These are phyloP conservation scores for Candida adriatica DNA, from an alignment of 805 yeast genomes.

Conservation along the genomic window DNA sequence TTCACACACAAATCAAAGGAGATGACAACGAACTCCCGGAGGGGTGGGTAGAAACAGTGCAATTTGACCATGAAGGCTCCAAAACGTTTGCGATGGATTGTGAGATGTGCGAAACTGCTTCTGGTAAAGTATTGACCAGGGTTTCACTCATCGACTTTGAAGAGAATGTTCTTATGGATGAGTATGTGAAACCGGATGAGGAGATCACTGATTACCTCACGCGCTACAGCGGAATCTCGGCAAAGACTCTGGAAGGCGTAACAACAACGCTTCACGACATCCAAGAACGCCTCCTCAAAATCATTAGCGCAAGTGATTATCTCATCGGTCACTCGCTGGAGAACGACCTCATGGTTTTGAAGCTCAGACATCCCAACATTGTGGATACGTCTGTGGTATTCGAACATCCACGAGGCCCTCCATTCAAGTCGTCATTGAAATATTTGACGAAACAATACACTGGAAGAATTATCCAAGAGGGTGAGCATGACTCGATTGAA, in stretches of 20 bases:
- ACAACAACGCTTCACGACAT: constrained; percentile 62
- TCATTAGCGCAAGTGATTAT: constrained; percentile 52
- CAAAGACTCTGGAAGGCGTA: constrained; percentile 52
- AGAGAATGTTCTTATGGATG: constrained; percentile 57
- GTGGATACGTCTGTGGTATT: constrained; percentile 75
- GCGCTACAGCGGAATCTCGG: constrained; percentile 80
- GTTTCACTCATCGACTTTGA: constrained; percentile 66
- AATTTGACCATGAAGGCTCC: constrained; percentile 50
- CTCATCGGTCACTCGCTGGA: constrained; percentile 89
- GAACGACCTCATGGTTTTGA: constrained; percentile 67
- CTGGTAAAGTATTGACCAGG: constrained; percentile 66
- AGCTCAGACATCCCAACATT: constrained; percentile 62
- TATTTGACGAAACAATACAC: constrained; percentile 58
- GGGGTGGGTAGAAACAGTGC: constrained; percentile 49
- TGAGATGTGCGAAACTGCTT: constrained; percentile 74
- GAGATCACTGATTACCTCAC: constrained; percentile 79
- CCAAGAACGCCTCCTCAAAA: constrained; percentile 45
- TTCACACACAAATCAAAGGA: constrained; percentile 39
- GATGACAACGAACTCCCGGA: constrained; percentile 5
- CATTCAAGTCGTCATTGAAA: constrained; percentile 70
- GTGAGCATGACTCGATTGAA: constrained; percentile 80
- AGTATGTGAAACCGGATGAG: constrained; percentile 70
- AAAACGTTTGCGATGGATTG: constrained; percentile 82
- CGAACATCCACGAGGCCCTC: constrained; percentile 81
- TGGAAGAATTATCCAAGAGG: constrained; percentile 55